Percentiles rank a stretch among this genome's conserved stretches.
Evolutionary conservation across 192 early-diverging fungal species (phyloP).

Genomic region (Thamnidium elegans): DNA sequence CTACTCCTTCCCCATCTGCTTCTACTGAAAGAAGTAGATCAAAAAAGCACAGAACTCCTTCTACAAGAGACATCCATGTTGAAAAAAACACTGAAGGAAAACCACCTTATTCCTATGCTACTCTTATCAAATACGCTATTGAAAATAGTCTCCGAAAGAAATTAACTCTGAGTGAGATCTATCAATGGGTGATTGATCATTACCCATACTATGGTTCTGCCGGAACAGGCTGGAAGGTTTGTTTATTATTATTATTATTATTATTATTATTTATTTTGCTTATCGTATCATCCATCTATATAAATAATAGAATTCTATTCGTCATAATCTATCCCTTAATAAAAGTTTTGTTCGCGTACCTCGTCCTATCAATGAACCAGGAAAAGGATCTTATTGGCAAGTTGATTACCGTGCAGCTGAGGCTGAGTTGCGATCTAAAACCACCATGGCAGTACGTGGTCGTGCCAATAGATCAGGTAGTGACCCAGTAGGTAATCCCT

Average conservation of each 20-base stretch:
- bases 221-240: slow-evolving; percentile 55
- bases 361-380: slow-evolving; percentile 77
- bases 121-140: slow-evolving; percentile 77
- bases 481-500: slow-evolving; percentile 9
- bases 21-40: slow-evolving; percentile 17
- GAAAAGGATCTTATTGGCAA: slow-evolving; percentile 85
- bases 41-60: slow-evolving; percentile 1
- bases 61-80: slow-evolving; percentile 26
- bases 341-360: slow-evolving; percentile 74
- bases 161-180: slow-evolving; percentile 80
- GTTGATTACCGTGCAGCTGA: slow-evolving; percentile 55
- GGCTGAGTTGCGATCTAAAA: slow-evolving; percentile 25
- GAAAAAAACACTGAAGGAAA: slow-evolving; percentile 48
- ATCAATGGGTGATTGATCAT: slow-evolving; percentile 67
- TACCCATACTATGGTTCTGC: slow-evolving; percentile 76
- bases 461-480: slow-evolving; percentile 8
- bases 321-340: slow-evolving; percentile 82
- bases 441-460: slow-evolving; percentile 9
- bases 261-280: too few species aligned
- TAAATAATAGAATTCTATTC: slow-evolving; percentile 79
- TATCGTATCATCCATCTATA: too few species aligned
- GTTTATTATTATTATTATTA: too few species aligned
- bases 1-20: slow-evolving; percentile 9
- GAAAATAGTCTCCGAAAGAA: slow-evolving; percentile 53
- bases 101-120: slow-evolving; percentile 76